These are phyloP conservation scores for Priceomyces melissophilus DNA, from an alignment of 805 yeast species.

Conservation along the genomic window DNA sequence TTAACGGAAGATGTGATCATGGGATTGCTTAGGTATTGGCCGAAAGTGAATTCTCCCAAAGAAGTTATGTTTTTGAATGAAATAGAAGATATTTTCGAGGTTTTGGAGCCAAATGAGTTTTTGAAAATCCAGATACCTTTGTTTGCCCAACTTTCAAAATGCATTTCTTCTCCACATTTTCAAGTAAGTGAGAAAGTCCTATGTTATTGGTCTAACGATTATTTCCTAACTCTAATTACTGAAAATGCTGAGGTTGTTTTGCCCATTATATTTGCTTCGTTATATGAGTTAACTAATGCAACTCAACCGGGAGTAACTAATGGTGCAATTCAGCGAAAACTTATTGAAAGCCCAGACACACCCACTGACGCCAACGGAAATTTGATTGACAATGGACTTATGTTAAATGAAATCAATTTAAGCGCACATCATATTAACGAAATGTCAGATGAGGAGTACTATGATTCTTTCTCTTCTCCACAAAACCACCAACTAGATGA, in stretches of 20 bases:
- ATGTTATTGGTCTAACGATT: conserved; percentile 92
- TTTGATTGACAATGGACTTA: conserved; percentile 35
- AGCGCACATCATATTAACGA: conserved; percentile 19
- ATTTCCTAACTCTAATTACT: conserved; percentile 82
- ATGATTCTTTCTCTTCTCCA: conserved; percentile 37
- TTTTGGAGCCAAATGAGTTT: conserved; percentile 91
- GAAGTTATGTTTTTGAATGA: conserved; percentile 96
- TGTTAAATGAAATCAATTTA: conserved; percentile 22
- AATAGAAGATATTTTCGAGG: conserved; percentile 94
- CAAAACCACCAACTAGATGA: conserved; percentile 28
- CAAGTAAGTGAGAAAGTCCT: conserved; percentile 96
- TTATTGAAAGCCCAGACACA: conserved; percentile 34
- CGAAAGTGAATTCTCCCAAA: conserved; percentile 89
- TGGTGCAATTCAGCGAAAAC: conserved; percentile 38
- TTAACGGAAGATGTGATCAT: conserved; percentile 94
- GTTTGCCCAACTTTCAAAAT: conserved; percentile 89
- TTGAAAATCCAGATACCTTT: conserved; percentile 88
- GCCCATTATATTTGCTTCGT: conserved; percentile 86
- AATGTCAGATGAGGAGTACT: conserved; percentile 43
- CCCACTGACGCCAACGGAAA: conserved; percentile 43
- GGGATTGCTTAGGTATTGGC: conserved; percentile 95
- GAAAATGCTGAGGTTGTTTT: conserved; percentile 90
- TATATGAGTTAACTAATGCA: conserved; percentile 73
- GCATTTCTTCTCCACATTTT: conserved; percentile 93
- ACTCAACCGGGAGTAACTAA: conserved; percentile 43